A percentile compares a stretch with the other conserved stretches of the same genome.
phyloP scores from a whole-genome alignment of 495 filamentous ascomycete species.

The Podospora appendiculata region DNA sequence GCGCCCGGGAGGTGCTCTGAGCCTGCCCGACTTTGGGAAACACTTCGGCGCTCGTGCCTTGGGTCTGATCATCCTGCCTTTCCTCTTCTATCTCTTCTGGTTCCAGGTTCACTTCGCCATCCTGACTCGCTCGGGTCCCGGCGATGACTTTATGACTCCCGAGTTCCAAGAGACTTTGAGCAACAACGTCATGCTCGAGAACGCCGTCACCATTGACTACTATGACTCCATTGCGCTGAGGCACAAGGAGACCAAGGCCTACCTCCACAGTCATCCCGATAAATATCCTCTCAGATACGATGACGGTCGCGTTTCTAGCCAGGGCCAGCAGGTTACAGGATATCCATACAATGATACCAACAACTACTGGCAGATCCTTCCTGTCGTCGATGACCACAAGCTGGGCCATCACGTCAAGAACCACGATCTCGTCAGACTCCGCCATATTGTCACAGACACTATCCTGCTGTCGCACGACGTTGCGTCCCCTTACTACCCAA shows the following conservation, averaged over 20 bases:
- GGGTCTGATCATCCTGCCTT: slow-evolving; percentile 80
- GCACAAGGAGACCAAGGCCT: slow-evolving; percentile 96
- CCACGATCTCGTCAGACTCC: slow-evolving; percentile 80
- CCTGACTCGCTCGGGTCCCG: slow-evolving; percentile 79
- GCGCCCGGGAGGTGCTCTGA: slow-evolving; percentile 67
- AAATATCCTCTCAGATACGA: slow-evolving; percentile 91
- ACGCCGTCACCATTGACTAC: slow-evolving; percentile 80
- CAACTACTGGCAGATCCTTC: slow-evolving; percentile 95
- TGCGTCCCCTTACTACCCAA: slow-evolving; percentile 93
- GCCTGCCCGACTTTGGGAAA: slow-evolving; percentile 71
- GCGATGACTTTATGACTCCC: slow-evolving; percentile 97
- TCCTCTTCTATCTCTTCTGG: slow-evolving; percentile 99
- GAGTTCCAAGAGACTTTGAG: slow-evolving; percentile 95
- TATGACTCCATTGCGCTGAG: slow-evolving; percentile 80
- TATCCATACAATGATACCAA: slow-evolving; percentile 98
- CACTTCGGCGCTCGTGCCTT: slow-evolving; percentile 81
- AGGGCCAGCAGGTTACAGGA: slow-evolving; percentile 96
- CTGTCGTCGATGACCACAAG: slow-evolving; percentile 46
- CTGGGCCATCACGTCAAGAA: slow-evolving; percentile 63
- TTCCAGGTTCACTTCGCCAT: slow-evolving; percentile 98
- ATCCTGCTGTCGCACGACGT: slow-evolving; percentile 92
- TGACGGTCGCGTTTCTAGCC: slow-evolving; percentile 93
- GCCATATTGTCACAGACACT: slow-evolving; percentile 81
- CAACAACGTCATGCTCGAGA: slow-evolving; percentile 85
- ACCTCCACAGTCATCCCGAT: slow-evolving; percentile 87